Evolutionary conservation across 306 rosid genomes (phyloP), one percentile per base, ranked within the genome.

Genomic region (Parietaria judaica): DNA sequence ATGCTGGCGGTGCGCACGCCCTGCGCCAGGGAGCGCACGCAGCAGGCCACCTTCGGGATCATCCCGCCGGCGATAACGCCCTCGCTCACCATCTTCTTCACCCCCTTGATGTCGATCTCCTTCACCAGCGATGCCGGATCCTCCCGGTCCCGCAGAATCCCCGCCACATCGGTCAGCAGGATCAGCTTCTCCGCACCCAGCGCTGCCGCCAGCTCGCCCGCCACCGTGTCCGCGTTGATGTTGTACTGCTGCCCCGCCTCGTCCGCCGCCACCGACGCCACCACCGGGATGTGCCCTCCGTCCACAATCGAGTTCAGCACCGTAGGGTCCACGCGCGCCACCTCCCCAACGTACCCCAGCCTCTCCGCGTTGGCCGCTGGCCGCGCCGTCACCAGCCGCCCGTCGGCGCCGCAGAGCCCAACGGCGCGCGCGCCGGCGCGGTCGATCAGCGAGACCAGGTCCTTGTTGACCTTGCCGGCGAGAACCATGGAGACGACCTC

Each of bases 401-500:
- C 98, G 67, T 91, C 95, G 44, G 80, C 58, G 8, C 98, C 98
- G 53, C 86, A 91, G 54, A 88, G 89, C 11, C 98, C 98, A 5
- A 86, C 85, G 6, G 95, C 95, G 13, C 77, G 86, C 39, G 83
- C 98, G 4, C 96, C 96, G 4, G 91, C 92, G 36, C 76, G 82
- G 68, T 91, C 83, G 69, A 88, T 85, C 3, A 88, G 63, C 0
- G 96, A 88, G 6, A 91, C 98, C 11, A 87, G 68, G 23, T 78
- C 71, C 59, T 91, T 91, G 72, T 91, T 88, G 14, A 87, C 98
- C 52, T 83, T 86, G 0, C 96, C 97, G n/a, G 80, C 92, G 47
- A 91, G 78, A 4, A 91, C 97, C 97, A 91, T 91, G 51, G 97
- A 91, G 13, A 91, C 96, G 41, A 91, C 83, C 80, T 91, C 95